These are phyloP conservation scores for Anthracocystis walkeri DNA, from an alignment of 1,284 basidiomycete genomes.

Conservation along the genomic window DNA sequence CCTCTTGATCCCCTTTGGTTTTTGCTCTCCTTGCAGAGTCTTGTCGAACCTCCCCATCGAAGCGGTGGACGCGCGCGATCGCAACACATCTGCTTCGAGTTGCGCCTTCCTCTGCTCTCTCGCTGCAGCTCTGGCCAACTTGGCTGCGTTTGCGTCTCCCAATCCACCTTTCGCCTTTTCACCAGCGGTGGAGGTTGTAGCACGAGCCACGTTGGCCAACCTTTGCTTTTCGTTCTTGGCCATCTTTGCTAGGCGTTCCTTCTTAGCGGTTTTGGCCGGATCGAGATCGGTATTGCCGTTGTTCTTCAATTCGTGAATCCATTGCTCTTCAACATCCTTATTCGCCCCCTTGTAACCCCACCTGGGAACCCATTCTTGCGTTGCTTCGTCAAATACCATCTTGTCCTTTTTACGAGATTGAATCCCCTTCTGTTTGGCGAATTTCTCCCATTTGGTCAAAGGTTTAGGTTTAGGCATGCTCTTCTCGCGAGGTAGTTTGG, in stretches of 20 bases:
- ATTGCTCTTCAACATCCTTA: conserved; percentile 86
- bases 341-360: conserved; percentile 89
- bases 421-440: conserved; percentile 94
- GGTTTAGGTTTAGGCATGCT: conserved; percentile 91
- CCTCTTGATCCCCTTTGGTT: conserved; percentile 82
- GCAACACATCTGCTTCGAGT: conserved; percentile 81
- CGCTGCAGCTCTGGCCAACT: conserved; percentile 52
- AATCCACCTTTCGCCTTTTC: conserved; percentile 8
- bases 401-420: conserved; percentile 79
- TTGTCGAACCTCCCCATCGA: conserved; percentile 90
- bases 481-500: conserved; percentile 88
- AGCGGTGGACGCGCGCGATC: conserved; percentile 86
- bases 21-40: conserved; percentile 87
- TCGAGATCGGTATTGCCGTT: conserved; percentile 81
- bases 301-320: conserved; percentile 89
- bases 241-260: conserved; percentile 82
- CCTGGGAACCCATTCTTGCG: conserved; percentile 88
- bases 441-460: conserved; percentile 95
- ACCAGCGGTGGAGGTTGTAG: conserved; percentile 20
- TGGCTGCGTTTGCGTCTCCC: conserved; percentile 50
- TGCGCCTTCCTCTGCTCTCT: conserved; percentile 78
- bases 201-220: conserved; percentile 80
- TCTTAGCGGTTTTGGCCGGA: conserved; percentile 80
- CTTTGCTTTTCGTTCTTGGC: conserved; percentile 88
- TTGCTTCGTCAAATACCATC: conserved; percentile 93